These are phyloP conservation scores for Xylaria palmicola DNA, from an alignment of 495 filamentous ascomycete genomes.

Conservation along the genomic window DNA sequence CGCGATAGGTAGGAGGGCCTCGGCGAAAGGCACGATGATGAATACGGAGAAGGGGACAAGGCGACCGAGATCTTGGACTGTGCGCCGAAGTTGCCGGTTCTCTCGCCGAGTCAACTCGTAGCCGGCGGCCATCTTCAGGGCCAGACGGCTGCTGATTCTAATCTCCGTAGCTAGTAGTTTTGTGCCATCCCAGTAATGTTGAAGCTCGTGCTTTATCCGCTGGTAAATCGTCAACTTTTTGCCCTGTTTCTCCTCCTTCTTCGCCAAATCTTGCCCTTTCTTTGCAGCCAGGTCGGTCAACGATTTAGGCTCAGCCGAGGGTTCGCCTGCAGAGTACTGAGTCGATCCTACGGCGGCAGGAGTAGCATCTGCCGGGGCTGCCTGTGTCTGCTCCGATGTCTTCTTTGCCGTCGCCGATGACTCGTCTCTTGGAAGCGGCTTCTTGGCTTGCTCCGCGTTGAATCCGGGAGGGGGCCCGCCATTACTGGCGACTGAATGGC, in stretches of 20 bases:
- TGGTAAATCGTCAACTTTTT: conserved; percentile 86
- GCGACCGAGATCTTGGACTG: conserved; percentile 88
- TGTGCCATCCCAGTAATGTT: conserved; percentile 99
- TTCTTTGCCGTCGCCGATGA: conserved; percentile 37
- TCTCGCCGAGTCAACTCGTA: conserved; percentile 96
- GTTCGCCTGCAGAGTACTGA: conserved; percentile 11
- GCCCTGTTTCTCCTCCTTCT: conserved; percentile 66
- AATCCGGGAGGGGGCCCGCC: conserved; percentile 87
- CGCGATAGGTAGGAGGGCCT: conserved; percentile 89
- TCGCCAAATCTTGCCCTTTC: conserved; percentile 42
- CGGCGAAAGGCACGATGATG: conserved; percentile 93
- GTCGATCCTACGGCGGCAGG: conserved; percentile 30
- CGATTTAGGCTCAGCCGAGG: conserved; percentile 26
- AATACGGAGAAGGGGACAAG: conserved; percentile 96
- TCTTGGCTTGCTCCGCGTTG: conserved; percentile 87
- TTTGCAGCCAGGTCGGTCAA: conserved; percentile 35
- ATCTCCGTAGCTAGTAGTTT: conserved; percentile 93
- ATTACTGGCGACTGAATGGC: conserved; percentile 47
- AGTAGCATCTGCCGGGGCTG: conserved; percentile 32
- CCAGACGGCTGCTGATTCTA: conserved; percentile 84
- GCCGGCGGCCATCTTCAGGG: conserved; percentile 94
- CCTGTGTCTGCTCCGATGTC: conserved; percentile 34
- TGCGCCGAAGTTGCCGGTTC: conserved; percentile 86
- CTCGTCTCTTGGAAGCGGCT: conserved; percentile 62
- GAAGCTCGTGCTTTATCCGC: conserved; percentile 86